These are phyloP conservation scores for Phytophthora ohioensis DNA, from an alignment of 352 stramenopile species.

Conservation along the genomic window DNA sequence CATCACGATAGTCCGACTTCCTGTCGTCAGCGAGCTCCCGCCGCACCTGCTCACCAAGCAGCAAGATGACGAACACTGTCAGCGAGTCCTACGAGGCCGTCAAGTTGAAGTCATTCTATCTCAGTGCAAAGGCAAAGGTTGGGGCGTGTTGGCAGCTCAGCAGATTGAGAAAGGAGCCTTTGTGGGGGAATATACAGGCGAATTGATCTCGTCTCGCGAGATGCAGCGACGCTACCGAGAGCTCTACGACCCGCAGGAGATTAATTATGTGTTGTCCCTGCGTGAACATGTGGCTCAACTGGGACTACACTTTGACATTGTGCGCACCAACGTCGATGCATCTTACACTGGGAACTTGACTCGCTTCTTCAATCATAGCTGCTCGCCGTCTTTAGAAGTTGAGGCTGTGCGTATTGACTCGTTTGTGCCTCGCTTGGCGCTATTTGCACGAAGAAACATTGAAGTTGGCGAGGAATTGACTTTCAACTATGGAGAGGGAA, in stretches of 20 bases:
- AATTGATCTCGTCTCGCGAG: slow-evolving; percentile 60
- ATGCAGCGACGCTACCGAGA: slow-evolving; percentile 49
- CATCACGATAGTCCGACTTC: slow-evolving; percentile 34
- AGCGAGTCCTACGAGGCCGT: slow-evolving; percentile 38
- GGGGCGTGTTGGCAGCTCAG: slow-evolving; percentile 50
- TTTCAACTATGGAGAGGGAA: slow-evolving; percentile 62
- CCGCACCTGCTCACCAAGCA: slow-evolving; percentile 25
- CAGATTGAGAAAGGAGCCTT: slow-evolving; percentile 45
- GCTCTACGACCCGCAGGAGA: slow-evolving; percentile 28
- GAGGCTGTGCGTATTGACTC: slow-evolving; percentile 63
- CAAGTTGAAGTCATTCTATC: slow-evolving; percentile 43
- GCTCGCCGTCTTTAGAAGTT: slow-evolving; percentile 57
- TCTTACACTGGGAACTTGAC: slow-evolving; percentile 54
- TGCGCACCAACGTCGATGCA: slow-evolving; percentile 77
- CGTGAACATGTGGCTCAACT: slow-evolving; percentile 46
- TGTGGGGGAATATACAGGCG: slow-evolving; percentile 71
- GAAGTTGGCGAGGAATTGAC: slow-evolving; percentile 56
- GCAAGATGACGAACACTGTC: slow-evolving; percentile 25
- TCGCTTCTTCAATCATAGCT: slow-evolving; percentile 84
- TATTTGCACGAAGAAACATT: slow-evolving; percentile 53
- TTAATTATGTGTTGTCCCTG: slow-evolving; percentile 71
- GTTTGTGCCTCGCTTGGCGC: slow-evolving; percentile 65
- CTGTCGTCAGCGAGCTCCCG: slow-evolving; percentile 33
- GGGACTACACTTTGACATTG: slow-evolving; percentile 25
- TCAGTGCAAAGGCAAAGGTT: slow-evolving; percentile 48